Evolutionary conservation across 2,329 filamentous ascomycete genomes (phyloP).

Genomic region (Calonectria pteridis): DNA sequence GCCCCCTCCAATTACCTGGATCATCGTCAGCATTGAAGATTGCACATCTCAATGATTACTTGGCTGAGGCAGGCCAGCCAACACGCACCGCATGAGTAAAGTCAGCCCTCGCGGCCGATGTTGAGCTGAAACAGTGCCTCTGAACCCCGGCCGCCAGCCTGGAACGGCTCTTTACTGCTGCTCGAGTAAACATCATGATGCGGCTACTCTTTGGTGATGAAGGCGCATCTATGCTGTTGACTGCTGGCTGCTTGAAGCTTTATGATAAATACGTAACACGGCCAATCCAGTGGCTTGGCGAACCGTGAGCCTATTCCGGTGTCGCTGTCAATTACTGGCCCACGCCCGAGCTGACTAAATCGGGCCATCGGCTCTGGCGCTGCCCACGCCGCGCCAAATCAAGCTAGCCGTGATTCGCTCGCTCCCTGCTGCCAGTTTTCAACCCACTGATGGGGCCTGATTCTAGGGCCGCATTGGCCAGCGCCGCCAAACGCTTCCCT

Average conservation of each 20-base stretch:
- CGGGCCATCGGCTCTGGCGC: background rate
- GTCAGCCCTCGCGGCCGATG: conserved; percentile 51
- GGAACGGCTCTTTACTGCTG: background rate
- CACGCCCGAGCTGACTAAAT: background rate
- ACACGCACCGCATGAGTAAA: conserved; percentile 60
- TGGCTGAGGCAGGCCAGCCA: background rate
- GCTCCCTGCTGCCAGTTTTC: conserved; percentile 6
- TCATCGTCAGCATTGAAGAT: background rate
- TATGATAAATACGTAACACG: conserved; percentile 10
- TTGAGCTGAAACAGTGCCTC: conserved; percentile 52
- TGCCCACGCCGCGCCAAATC: background rate
- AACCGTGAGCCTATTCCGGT: background rate
- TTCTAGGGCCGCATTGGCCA: background rate
- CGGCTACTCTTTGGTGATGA: too few relatives aligned
- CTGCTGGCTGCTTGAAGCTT: background rate
- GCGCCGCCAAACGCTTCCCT: background rate
- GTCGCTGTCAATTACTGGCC: conserved; percentile 13
- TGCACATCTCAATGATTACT: background rate
- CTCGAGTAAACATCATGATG: conserved; percentile 8
- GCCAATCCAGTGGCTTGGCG: background rate
- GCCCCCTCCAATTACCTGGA: conserved; percentile 68
- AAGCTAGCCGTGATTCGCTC: background rate
- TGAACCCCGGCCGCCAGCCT: conserved; percentile 15
- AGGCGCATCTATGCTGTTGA: background rate
- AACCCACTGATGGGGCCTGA: background rate